Conservation (phyloP, 2,329 filamentous ascomycete species). For the Botryosphaeria dothidea region DNA sequence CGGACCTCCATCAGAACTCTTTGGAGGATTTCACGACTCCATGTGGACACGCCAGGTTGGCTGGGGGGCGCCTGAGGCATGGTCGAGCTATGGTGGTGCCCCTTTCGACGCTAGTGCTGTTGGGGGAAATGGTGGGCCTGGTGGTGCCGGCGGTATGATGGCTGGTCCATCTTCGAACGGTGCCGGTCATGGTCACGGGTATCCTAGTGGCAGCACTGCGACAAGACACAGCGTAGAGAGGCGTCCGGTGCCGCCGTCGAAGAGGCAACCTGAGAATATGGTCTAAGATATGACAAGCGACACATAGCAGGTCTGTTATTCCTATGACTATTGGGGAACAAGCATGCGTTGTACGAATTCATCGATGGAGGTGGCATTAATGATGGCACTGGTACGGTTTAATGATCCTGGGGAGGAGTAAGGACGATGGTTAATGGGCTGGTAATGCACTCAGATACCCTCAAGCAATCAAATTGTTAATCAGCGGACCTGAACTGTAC, state of each 20-base stretch:
- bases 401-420: not conserved
- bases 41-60: slow-evolving; percentile 62
- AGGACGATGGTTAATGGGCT: not conserved
- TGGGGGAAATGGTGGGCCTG: not conserved
- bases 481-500: not conserved
- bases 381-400: not conserved
- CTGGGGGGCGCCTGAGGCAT: slow-evolving; percentile 53
- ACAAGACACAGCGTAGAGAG: slow-evolving; percentile 30
- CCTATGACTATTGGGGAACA: no score
- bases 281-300: not conserved
- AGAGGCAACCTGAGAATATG: not conserved
- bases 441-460: not conserved
- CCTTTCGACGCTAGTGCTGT: slow-evolving; percentile 45
- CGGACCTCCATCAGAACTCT: slow-evolving; percentile 37
- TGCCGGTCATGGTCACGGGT: not conserved
- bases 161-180: not conserved
- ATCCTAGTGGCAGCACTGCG: not conserved
- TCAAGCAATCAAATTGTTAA: not conserved
- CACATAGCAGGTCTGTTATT: no score
- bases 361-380: not conserved
- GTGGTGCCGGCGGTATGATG: not conserved
- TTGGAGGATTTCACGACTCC: slow-evolving; percentile 52
- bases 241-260: slow-evolving; percentile 28
- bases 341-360: not conserved
- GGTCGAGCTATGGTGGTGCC: slow-evolving; percentile 41